These are phyloP conservation scores for Ogataea neopini DNA, from an alignment of 805 yeast species.

Conservation along the genomic window DNA sequence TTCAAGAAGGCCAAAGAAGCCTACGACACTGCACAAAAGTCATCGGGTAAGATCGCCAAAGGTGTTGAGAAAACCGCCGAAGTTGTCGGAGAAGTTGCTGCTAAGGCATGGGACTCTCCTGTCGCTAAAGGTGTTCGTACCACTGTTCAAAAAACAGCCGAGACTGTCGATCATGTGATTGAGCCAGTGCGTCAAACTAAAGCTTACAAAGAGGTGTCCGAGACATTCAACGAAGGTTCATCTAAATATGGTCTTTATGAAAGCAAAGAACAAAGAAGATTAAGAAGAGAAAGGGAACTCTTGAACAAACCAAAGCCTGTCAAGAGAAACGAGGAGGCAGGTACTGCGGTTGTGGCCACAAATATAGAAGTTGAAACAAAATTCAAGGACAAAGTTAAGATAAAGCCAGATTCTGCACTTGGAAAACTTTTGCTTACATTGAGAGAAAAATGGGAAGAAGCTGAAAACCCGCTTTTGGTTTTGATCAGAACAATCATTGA, in stretches of 20 bases:
- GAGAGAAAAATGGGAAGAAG: constrained; percentile 83
- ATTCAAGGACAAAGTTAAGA: constrained; percentile 59
- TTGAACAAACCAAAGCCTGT: constrained; percentile 63
- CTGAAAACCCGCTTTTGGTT: constrained; percentile 87
- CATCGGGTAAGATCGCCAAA: constrained; percentile 59
- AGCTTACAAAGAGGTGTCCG: constrained; percentile 83
- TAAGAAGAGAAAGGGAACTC: constrained; percentile 65
- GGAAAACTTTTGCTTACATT: constrained; percentile 65
- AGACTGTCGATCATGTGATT: constrained; percentile 78
- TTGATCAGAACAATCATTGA: constrained; percentile 76
- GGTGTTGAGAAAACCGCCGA: constrained; percentile 89
- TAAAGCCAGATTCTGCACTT: constrained; percentile 63
- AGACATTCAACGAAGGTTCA: constrained; percentile 90
- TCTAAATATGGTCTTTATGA: constrained; percentile 92
- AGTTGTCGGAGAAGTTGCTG: constrained; percentile 86
- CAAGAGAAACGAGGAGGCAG: constrained; percentile 78
- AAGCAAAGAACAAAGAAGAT: constrained; percentile 75
- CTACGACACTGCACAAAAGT: constrained; percentile 77
- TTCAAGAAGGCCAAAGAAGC: constrained; percentile 93
- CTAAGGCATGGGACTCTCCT: constrained; percentile 94
- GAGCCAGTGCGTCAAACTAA: constrained; percentile 93
- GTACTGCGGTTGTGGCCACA: constrained; percentile 79
- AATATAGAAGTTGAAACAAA: constrained; percentile 62
- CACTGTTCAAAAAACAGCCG: constrained; percentile 81
- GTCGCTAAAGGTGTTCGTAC: constrained; percentile 87